Conservation (phyloP, 495 filamentous ascomycete species). For the Bryoglossum gracile region DNA sequence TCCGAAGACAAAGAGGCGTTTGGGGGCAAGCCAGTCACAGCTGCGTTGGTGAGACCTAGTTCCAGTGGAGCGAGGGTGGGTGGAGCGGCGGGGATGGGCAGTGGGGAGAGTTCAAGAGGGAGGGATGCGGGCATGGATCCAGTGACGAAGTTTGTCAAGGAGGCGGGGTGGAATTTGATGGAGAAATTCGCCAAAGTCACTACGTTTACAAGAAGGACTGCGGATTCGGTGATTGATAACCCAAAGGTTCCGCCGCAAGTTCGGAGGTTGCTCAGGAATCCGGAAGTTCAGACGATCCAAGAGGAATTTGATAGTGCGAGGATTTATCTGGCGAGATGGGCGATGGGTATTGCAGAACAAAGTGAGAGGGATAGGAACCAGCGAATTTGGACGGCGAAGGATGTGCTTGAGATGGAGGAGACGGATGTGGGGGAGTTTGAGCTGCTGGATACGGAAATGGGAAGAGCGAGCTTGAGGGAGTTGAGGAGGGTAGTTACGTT, state of each 20-base stretch:
- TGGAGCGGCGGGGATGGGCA: constrained; percentile 25
- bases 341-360: constrained; percentile 97
- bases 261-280: constrained; percentile 75
- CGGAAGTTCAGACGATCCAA: constrained; percentile 89
- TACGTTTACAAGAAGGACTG: constrained; percentile 85
- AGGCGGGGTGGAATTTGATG: constrained; percentile 90
- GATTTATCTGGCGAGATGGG: constrained; percentile 91
- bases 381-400: constrained; percentile 86
- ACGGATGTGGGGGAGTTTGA: constrained; percentile 94
- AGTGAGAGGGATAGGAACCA: constrained; percentile 77
- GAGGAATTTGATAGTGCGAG: constrained; percentile 96
- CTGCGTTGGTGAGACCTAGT: constrained; percentile 36
- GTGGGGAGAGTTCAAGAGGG: constrained; percentile 11
- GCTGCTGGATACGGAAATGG: constrained; percentile 75
- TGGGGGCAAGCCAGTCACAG: constrained; percentile 48
- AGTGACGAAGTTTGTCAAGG: constrained; percentile 88
- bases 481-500: constrained; percentile 68
- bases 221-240: constrained; percentile 85
- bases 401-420: constrained; percentile 89
- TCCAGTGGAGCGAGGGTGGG: constrained; percentile 28
- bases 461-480: constrained; percentile 61
- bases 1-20: constrained; percentile 79
- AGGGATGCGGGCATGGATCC: constrained; percentile 85
- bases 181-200: constrained; percentile 96
- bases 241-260: constrained; percentile 77